Conservation (phyloP, 805 yeast genomes). For the Saccharomycopsis sp. region DNA sequence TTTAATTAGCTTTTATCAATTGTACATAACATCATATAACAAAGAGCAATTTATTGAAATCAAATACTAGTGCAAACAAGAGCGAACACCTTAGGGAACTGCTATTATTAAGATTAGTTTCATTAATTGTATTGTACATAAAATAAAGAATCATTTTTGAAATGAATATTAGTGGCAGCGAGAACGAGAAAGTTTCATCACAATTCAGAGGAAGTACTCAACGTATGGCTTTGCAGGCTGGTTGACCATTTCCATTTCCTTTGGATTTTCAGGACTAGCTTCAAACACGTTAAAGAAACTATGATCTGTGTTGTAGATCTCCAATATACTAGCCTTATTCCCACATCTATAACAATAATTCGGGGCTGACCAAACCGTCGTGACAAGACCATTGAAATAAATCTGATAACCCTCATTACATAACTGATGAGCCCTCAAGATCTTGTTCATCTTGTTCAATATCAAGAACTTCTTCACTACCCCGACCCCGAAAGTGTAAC, state of each 20-base stretch:
- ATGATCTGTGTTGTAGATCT: slow-evolving; percentile 63
- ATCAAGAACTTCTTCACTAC: slow-evolving; percentile 82
- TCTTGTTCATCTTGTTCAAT: slow-evolving; percentile 70
- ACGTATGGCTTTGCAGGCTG: slow-evolving; percentile 22
- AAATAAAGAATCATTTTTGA: too few relatives aligned
- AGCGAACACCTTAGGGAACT: too few relatives aligned
- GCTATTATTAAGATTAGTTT: too few relatives aligned
- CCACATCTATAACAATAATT: slow-evolving; percentile 97
- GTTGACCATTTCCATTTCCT: slow-evolving; percentile 27
- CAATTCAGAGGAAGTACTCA: slow-evolving; percentile 35
- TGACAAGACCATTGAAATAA: slow-evolving; percentile 81
- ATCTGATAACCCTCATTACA: slow-evolving; percentile 96
- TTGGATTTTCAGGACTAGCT: slow-evolving; percentile 90
- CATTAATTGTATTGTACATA: too few relatives aligned
- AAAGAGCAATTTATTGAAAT: too few relatives aligned
- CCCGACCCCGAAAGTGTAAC: slow-evolving; percentile 89
- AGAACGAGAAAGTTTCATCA: too few relatives aligned
- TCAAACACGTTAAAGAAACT: slow-evolving; percentile 86
- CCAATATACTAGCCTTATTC: slow-evolving; percentile 94
- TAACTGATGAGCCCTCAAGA: slow-evolving; percentile 90
- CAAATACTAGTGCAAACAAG: too few relatives aligned
- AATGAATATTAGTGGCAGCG: too few relatives aligned
- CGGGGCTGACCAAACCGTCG: slow-evolving; percentile 99
- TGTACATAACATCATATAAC: too few relatives aligned
- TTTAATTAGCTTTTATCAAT: too few relatives aligned